Conservation (phyloP, 176 grass and related monocot genomes). For the Secale cereale region DNA sequence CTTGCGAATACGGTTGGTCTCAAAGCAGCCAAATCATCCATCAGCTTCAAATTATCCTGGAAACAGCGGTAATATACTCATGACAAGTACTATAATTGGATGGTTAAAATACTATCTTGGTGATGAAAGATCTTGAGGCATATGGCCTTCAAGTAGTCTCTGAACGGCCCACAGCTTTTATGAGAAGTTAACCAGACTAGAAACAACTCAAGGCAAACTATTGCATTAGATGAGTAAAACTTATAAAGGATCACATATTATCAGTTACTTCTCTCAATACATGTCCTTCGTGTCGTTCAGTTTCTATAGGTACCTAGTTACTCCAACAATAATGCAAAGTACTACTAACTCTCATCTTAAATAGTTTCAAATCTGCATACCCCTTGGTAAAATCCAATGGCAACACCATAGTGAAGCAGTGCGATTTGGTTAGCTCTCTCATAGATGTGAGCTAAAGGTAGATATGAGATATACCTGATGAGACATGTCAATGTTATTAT, state of each 20-base stretch:
- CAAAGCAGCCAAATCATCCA: slow-evolving; percentile 88
- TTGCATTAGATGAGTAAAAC: slow-evolving; percentile 20
- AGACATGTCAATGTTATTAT: not conserved
- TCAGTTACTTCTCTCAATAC: not conserved
- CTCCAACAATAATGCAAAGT: not conserved
- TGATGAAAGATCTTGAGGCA: not conserved
- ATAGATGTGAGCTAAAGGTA: slow-evolving; percentile 95
- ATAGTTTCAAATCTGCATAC: slow-evolving; percentile 42
- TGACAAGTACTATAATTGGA: not conserved
- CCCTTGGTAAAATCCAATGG: slow-evolving; percentile 98
- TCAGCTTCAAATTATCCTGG: slow-evolving; percentile 98
- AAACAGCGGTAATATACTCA: slow-evolving; percentile 9
- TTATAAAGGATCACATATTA: not conserved
- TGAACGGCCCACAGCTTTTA: not conserved
- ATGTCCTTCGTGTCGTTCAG: not conserved
- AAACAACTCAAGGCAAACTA: not conserved
- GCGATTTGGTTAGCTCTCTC: slow-evolving; percentile 80
- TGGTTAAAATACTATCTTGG: not conserved
- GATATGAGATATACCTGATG: slow-evolving; percentile 78
- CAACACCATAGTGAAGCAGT: slow-evolving; percentile 62
- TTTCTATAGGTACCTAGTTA: not conserved
- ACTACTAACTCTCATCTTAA: not conserved
- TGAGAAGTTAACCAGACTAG: not conserved
- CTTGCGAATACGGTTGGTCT: slow-evolving; percentile 89
- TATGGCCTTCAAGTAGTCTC: not conserved